Base-by-base conservation (phyloP, 2,329 filamentous ascomycete genomes). In the Xenosphaeropsis pyriputrescens region DNA sequence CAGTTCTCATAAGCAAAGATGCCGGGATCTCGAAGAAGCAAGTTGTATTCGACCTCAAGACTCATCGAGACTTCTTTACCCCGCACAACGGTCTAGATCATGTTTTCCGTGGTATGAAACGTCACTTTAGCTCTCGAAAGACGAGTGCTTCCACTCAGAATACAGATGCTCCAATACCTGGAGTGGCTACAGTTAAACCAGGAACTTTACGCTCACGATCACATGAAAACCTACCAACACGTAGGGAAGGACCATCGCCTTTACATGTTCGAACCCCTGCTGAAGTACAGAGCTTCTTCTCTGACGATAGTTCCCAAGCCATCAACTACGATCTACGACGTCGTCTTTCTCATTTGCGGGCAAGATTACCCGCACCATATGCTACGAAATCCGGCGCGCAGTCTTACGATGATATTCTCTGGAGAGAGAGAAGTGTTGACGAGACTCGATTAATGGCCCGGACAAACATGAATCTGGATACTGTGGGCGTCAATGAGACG, bases 241-340 rank as follows among this genome's bases (percentile, higher is more conserved):
- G 22, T 11, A 26, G 12, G 12, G 22, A 26, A 26, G 5, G 22
- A 26, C 8, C 8, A 26, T 5, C 3, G 12, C 8, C 22, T 26
- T 9, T 26, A 26, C 26, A 31, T 15, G 18, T 18, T 29, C 36
- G 37, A 34, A 33, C 36, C 31, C 36, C 45, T 9, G 31, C 43
- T 7, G 55, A 54, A 41, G 51, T 46, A 17, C 48, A 43, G 34
- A 59, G 57, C 38, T 57, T 56, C 34, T 58, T 59, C 36, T 60
- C 57, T 2, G 55, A 59, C 40, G 51, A 58, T 35, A 61, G 58
- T 43, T 58, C 57, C 4, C 49, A 47, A 34, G 34, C 37, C 13
- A 37, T 48, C 14, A 44, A 35, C 6, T 34, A 36, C 16, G 50
- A 43, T 36, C 37, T 55, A 29, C 41, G 50, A 11, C 48, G 49